Percentiles rank a stretch among this genome's conserved stretches.
Conservation (phyloP, 2,329 filamentous ascomycete genomes). For the Chaetothyriales sp. region DNA sequence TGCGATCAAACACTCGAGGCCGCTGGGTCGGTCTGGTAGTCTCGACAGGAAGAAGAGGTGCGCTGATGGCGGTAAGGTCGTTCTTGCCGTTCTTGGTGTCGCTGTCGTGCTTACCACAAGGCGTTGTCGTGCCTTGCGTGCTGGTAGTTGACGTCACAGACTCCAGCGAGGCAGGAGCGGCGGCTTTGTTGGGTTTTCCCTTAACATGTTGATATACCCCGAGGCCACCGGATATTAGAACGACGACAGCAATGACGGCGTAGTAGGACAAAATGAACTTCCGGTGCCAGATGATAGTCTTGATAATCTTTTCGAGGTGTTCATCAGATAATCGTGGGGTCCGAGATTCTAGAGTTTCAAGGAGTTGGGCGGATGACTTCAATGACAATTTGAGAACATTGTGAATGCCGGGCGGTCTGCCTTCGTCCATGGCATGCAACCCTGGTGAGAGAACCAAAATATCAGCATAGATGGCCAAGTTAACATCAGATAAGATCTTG, state of each 20-base stretch:
- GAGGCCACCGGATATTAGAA: constrained; percentile 1
- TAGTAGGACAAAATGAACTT: constrained; percentile 14
- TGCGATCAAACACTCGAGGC: constrained; percentile 1
- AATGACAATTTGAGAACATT: constrained; percentile 5
- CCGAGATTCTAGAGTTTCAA: constrained; percentile 5
- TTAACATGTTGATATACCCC: not conserved
- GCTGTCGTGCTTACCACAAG: constrained; percentile 7
- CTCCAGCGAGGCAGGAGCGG: not conserved
- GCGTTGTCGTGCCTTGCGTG: constrained; percentile 10
- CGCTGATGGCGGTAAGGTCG: constrained; percentile 2
- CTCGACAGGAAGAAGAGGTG: constrained; percentile 2
- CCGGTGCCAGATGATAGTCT: constrained; percentile 10
- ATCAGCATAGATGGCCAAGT: not conserved
- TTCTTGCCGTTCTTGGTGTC: not conserved
- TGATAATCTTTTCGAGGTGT: constrained; percentile 10
- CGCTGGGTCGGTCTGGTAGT: not conserved
- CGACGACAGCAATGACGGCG: constrained; percentile 3
- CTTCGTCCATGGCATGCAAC: constrained; percentile 4
- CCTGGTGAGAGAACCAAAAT: too few species aligned
- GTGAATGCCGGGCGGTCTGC: not conserved
- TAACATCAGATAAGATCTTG: not conserved
- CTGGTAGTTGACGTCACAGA: constrained; percentile 12
- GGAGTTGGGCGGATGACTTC: constrained; percentile 1
- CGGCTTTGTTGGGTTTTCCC: constrained; percentile 1
- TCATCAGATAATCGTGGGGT: constrained; percentile 1